Conservation (phyloP, 306 rosid species). For the Chamaecrista fasciculata region DNA sequence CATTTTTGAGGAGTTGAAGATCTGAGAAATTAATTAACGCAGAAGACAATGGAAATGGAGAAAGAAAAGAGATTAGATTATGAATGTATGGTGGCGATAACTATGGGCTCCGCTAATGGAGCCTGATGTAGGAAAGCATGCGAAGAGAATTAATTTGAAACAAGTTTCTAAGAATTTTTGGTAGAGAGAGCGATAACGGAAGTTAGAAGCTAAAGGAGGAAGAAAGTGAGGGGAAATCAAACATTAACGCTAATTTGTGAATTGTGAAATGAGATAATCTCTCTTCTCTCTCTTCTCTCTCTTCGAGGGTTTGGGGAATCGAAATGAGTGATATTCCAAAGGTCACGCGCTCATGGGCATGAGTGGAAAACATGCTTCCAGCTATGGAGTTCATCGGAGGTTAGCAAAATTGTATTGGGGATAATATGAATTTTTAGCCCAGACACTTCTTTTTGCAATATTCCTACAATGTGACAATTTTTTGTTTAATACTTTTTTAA, state of each 20-base stretch:
- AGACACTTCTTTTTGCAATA: no score
- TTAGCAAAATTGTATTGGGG: not conserved
- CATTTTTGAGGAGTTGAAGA: conserved; percentile 51
- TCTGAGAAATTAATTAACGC: conserved; percentile 44
- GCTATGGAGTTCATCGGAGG: not conserved
- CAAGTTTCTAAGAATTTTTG: not conserved
- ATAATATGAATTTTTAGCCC: no score
- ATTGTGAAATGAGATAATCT: not conserved
- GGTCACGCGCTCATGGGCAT: not conserved
- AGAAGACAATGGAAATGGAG: conserved; percentile 8
- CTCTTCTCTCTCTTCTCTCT: not conserved
- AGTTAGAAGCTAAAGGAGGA: not conserved
- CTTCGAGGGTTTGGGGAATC: not conserved
- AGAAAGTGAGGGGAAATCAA: not conserved
- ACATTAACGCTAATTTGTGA: not conserved
- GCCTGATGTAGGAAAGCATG: conserved; percentile 81
- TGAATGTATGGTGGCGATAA: conserved; percentile 23
- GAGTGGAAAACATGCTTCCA: not conserved
- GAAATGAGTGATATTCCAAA: not conserved
- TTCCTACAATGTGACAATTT: no score
- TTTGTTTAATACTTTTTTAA: no score
- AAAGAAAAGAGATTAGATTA: not conserved
- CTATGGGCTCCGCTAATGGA: conserved; percentile 76
- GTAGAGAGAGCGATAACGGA: not conserved
- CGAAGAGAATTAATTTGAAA: conserved; percentile 10